Conservation (phyloP, 208 protist genomes). For the Lotmaria passim region DNA sequence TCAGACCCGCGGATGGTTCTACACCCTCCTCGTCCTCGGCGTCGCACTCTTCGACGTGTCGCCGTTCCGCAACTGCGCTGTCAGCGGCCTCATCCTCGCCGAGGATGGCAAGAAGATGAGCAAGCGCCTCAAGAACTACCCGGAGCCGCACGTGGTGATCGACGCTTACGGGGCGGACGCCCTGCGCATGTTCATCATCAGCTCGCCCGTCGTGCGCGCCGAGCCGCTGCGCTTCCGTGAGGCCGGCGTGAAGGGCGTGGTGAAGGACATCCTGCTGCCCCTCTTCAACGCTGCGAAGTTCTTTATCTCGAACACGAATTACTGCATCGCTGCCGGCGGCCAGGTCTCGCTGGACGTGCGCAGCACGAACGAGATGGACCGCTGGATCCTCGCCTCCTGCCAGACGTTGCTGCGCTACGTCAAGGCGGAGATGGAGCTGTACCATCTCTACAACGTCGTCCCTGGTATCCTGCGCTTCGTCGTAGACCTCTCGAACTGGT, state of each 20-base stretch:
- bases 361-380: conserved; percentile 97
- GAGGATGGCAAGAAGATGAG: conserved; percentile 99
- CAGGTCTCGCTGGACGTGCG: conserved; percentile 56
- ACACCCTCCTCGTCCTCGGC: conserved; percentile 99
- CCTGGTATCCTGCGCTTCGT: conserved; percentile 98
- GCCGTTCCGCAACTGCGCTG: conserved; percentile 99
- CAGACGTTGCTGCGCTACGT: conserved; percentile 96
- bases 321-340: conserved; percentile 59
- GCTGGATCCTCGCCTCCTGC: conserved; percentile 97
- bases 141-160: conserved; percentile 97
- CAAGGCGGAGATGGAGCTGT: conserved; percentile 96
- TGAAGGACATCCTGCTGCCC: conserved; percentile 98
- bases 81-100: conserved; percentile 99
- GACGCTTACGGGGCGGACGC: conserved; percentile 98
- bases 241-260: conserved; percentile 94
- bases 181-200: conserved; percentile 99
- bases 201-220: conserved; percentile 98
- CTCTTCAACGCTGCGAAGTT: conserved; percentile 99
- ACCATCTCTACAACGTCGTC: conserved; percentile 99
- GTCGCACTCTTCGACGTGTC: conserved; percentile 98
- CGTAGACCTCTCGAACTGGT: conserved; percentile 99
- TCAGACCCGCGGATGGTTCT: conserved; percentile 99
- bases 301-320: conserved; percentile 96
- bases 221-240: conserved; percentile 96
- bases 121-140: conserved; percentile 99